A percentile compares a stretch with the other conserved stretches of the same genome.
phyloP scores from a whole-genome alignment of 345 rosid genomes.

The Toxicodendron radicans region DNA sequence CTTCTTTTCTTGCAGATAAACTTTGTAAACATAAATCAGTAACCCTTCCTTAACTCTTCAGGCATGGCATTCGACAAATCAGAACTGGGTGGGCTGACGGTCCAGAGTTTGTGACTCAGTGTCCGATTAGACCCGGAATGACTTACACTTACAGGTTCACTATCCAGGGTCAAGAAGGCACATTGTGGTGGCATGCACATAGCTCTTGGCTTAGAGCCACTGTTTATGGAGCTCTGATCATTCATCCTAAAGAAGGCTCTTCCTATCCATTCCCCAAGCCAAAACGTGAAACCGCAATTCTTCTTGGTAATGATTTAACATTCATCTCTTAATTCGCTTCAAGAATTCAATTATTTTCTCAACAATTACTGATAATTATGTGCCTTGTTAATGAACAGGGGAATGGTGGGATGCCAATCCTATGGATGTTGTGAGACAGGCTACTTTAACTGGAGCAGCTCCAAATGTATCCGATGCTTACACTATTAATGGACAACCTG shows the following conservation, averaged over 20 bases:
- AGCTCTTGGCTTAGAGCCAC: slow-evolving; percentile 98
- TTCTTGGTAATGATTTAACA: slow-evolving; percentile 56
- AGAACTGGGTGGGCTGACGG: slow-evolving; percentile 96
- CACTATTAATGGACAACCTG: slow-evolving; percentile 93
- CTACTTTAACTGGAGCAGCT: slow-evolving; percentile 69
- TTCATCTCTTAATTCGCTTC: background rate
- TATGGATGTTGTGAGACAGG: slow-evolving; percentile 64
- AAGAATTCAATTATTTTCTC: background rate
- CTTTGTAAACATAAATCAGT: no score
- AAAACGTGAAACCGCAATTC: slow-evolving; percentile 55
- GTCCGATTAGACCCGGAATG: slow-evolving; percentile 86
- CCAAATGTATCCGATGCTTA: slow-evolving; percentile 79
- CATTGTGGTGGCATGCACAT: slow-evolving; percentile 99
- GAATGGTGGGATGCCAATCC: slow-evolving; percentile 98
- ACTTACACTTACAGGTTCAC: slow-evolving; percentile 87
- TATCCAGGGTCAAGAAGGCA: slow-evolving; percentile 87
- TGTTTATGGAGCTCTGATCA: slow-evolving; percentile 83
- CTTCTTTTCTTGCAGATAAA: no score
- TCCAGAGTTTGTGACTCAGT: slow-evolving; percentile 90
- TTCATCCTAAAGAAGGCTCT: slow-evolving; percentile 62
- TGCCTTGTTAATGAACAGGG: slow-evolving; percentile 40
- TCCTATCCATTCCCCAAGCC: slow-evolving; percentile 80
- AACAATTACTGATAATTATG: background rate
- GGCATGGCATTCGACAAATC: slow-evolving; percentile 91
- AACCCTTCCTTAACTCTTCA: slow-evolving; percentile 8